Evolutionary conservation across 768 basidiomycete genomes (phyloP).

Genomic region (Calocybe gangraenosa): DNA sequence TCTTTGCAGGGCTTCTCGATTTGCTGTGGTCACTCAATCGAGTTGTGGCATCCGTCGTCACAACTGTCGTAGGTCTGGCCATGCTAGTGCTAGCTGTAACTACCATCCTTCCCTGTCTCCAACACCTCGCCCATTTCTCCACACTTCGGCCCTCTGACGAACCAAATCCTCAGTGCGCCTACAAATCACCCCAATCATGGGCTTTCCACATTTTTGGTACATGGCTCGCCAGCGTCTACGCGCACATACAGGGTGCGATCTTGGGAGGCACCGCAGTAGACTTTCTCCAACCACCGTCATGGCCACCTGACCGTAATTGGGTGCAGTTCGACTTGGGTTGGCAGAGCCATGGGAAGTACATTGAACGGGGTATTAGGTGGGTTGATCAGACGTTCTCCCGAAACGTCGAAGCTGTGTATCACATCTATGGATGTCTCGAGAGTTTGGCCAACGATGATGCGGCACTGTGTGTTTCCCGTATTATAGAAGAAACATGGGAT

Average conservation of each 20-base stretch:
- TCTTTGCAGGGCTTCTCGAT: constrained; percentile 24
- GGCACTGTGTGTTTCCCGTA: constrained; percentile 15
- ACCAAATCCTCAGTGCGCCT: constrained; percentile 19
- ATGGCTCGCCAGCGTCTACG: not conserved
- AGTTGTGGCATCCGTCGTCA: constrained; percentile 16
- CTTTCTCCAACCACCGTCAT: constrained; percentile 13
- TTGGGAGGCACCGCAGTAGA: not conserved
- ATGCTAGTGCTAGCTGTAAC: constrained; percentile 19
- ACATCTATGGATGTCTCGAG: constrained; percentile 18
- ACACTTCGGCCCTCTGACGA: not conserved
- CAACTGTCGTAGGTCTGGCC: constrained; percentile 16
- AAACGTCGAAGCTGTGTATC: constrained; percentile 15
- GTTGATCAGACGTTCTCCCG: constrained; percentile 16
- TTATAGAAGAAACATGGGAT: constrained; percentile 18
- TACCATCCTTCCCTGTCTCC: constrained; percentile 20
- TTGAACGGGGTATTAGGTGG: constrained; percentile 17
- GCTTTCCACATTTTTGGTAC: constrained; percentile 10
- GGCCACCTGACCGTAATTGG: constrained; percentile 16
- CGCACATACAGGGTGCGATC: not conserved
- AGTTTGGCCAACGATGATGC: constrained; percentile 13
- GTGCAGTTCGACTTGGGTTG: constrained; percentile 18
- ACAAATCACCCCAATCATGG: constrained; percentile 25
- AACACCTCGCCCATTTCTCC: constrained; percentile 10
- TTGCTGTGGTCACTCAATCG: constrained; percentile 22
- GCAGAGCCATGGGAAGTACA: constrained; percentile 16